phyloP scores from a whole-genome alignment of 208 protist genomes.

The Jaenimonas drosophilae region DNA sequence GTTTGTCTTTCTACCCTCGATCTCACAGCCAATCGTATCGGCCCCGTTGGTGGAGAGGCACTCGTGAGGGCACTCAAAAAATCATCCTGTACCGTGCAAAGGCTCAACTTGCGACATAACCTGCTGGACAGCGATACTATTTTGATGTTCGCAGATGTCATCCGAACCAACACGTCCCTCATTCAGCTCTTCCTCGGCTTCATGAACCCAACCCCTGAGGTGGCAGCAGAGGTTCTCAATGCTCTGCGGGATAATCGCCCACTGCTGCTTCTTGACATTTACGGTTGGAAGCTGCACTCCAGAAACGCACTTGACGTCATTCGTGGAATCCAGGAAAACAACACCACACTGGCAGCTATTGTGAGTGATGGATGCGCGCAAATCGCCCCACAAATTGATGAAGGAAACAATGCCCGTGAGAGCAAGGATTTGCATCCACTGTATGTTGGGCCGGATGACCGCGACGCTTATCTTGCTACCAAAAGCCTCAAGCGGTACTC shows the following conservation, averaged over 20 bases:
- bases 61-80: slow-evolving; percentile 44
- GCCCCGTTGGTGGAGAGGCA: slow-evolving; percentile 46
- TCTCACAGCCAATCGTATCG: slow-evolving; percentile 82
- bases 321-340: slow-evolving; percentile 35
- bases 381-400: slow-evolving; percentile 44
- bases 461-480: slow-evolving; percentile 75
- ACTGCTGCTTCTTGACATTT: slow-evolving; percentile 75
- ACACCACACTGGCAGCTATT: slow-evolving; percentile 43
- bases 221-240: slow-evolving; percentile 34
- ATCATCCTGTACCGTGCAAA: slow-evolving; percentile 59
- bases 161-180: slow-evolving; percentile 60
- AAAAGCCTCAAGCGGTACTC: slow-evolving; percentile 71
- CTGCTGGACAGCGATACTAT: slow-evolving; percentile 68
- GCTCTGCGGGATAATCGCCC: slow-evolving; percentile 47
- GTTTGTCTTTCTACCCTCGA: slow-evolving; percentile 65
- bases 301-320: slow-evolving; percentile 23
- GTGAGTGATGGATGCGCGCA: slow-evolving; percentile 70
- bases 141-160: slow-evolving; percentile 46
- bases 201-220: slow-evolving; percentile 72
- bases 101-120: slow-evolving; percentile 82
- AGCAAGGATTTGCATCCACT: slow-evolving; percentile 47
- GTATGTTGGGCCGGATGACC: slow-evolving; percentile 79
- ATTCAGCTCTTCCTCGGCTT: slow-evolving; percentile 89
- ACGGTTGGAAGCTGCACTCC: slow-evolving; percentile 63
- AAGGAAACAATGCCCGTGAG: slow-evolving; percentile 49